A percentile compares a stretch with the other conserved stretches of the same genome.
Evolutionary conservation across 768 basidiomycete genomes (phyloP).

Genomic region (Clathrus columnatus): DNA sequence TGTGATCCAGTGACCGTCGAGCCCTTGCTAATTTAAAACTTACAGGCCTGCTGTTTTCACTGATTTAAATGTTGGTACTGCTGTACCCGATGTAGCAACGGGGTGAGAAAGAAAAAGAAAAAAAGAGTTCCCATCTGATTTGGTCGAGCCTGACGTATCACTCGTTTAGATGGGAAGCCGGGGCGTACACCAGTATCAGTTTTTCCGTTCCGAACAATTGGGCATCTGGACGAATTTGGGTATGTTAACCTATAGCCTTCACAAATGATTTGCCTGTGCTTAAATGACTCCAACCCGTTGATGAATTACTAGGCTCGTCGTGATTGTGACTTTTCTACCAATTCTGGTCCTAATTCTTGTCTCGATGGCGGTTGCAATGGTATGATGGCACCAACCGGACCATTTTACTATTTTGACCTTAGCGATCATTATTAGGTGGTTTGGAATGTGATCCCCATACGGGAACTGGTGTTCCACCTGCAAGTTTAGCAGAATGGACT

Average conservation of each 20-base stretch:
- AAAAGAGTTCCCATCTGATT: neutral
- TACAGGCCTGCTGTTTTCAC: conserved; percentile 52
- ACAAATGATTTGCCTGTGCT: neutral
- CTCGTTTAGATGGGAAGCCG: conserved; percentile 35
- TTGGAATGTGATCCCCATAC: conserved; percentile 27
- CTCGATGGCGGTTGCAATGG: conserved; percentile 32
- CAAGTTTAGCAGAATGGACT: conserved; percentile 63
- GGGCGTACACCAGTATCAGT: conserved; percentile 27
- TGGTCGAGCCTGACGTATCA: neutral
- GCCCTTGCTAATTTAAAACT: neutral
- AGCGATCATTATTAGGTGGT: conserved; percentile 18
- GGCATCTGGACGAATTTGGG: conserved; percentile 61
- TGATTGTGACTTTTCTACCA: conserved; percentile 29
- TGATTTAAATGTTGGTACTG: conserved; percentile 41
- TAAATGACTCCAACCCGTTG: too few species aligned
- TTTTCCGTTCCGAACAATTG: conserved; percentile 55
- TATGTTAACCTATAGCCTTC: conserved; percentile 10
- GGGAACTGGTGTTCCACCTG: conserved; percentile 56
- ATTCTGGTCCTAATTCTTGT: conserved; percentile 27
- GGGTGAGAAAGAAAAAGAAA: conserved; percentile 30
- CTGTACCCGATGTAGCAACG: conserved; percentile 32
- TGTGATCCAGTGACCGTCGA: neutral
- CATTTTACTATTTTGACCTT: neutral
- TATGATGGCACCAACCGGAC: neutral
- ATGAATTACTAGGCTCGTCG: conserved; percentile 25